phyloP scores from a whole-genome alignment of 148 eudicot genomes.

The Oxyria digyna region DNA sequence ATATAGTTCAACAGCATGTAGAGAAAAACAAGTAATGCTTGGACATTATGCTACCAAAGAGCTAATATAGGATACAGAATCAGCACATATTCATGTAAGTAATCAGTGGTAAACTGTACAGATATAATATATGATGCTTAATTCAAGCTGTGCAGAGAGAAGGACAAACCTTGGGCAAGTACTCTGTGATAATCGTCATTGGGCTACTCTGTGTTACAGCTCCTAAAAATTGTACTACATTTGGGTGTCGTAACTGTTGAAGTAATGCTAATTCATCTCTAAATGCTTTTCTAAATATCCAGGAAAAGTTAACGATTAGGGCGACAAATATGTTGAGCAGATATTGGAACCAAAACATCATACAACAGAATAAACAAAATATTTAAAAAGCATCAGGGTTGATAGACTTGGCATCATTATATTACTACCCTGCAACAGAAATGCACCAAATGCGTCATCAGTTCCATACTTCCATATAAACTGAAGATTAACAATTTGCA shows the following conservation, averaged over 20 bases:
- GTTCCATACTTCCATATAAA: background rate
- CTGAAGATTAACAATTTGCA: background rate
- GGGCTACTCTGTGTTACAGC: constrained; percentile 96
- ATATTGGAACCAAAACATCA: background rate
- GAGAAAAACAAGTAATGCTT: background rate
- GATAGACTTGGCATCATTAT: background rate
- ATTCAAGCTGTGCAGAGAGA: background rate
- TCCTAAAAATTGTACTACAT: constrained; percentile 93
- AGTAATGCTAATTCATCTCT: constrained; percentile 79
- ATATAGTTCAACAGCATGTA: background rate
- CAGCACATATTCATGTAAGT: background rate
- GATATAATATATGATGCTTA: background rate
- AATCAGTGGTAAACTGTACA: background rate
- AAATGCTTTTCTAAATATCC: constrained; percentile 50
- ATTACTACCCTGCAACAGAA: background rate
- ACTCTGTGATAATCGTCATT: constrained; percentile 97
- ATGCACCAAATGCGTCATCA: background rate
- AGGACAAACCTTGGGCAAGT: constrained; percentile 62
- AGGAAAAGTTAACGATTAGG: background rate
- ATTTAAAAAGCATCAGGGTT: background rate
- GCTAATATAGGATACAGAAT: background rate
- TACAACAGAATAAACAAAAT: background rate
- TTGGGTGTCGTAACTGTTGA: constrained; percentile 93
- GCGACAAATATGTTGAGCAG: background rate
- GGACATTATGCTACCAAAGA: background rate